Conservation (phyloP, 2,329 filamentous ascomycete genomes). For the Macroventuria anomochaeta region DNA sequence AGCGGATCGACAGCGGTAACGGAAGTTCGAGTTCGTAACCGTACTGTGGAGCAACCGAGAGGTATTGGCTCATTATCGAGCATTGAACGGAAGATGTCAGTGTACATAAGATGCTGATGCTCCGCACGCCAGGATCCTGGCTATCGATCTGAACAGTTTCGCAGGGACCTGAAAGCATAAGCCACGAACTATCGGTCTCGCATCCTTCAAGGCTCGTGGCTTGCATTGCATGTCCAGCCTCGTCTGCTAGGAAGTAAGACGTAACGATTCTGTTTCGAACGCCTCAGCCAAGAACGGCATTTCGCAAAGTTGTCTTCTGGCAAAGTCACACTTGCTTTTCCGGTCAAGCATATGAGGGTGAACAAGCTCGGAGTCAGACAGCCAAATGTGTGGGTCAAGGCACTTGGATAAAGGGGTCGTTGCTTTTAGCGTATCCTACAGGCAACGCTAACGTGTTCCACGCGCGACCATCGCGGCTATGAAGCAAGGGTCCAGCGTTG, state of each 20-base stretch:
- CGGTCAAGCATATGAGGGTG: background rate
- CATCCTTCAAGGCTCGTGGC: background rate
- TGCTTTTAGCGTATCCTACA: background rate
- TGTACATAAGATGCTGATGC: background rate
- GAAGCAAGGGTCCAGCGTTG: conserved; percentile 6
- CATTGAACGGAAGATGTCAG: background rate
- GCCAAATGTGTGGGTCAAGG: conserved; percentile 2
- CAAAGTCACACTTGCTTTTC: background rate
- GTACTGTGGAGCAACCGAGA: background rate
- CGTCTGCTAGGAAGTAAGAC: background rate
- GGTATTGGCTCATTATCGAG: too few species aligned
- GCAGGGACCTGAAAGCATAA: conserved; percentile 5
- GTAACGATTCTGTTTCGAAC: background rate
- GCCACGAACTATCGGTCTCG: conserved; percentile 1
- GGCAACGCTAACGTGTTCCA: conserved; percentile 11
- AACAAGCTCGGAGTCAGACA: background rate
- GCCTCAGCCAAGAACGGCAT: background rate
- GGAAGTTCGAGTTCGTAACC: background rate
- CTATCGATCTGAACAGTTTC: conserved; percentile 9
- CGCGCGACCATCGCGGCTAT: conserved; percentile 5
- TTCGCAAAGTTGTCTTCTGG: background rate
- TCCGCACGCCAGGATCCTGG: conserved; percentile 4
- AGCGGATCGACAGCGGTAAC: background rate
- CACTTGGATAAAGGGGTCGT: conserved; percentile 7
- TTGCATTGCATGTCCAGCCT: background rate